Percentiles rank a stretch among this genome's conserved stretches.
These are phyloP conservation scores for Cupressus sempervirens DNA, from an alignment of 75 land plant genomes.

Conservation along the genomic window DNA sequence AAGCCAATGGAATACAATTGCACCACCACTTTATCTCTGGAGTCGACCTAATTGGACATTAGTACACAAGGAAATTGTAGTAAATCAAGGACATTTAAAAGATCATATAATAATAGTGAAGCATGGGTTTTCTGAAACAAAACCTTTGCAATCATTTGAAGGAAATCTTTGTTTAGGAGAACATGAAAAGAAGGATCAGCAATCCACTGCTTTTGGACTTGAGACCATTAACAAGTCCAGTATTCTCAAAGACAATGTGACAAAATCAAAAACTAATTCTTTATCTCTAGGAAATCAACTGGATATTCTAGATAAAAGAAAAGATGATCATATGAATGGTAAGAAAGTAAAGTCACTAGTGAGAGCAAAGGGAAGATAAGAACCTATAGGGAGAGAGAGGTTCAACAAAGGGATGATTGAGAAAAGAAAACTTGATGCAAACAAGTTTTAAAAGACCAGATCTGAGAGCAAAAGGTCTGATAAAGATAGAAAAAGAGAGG, in stretches of 20 bases:
- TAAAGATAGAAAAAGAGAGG: conserved; percentile 7
- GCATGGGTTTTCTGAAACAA: neutral
- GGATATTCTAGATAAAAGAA: neutral
- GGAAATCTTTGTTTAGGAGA: neutral
- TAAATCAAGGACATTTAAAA: conserved; percentile 36
- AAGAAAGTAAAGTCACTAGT: conserved; percentile 4
- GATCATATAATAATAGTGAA: neutral
- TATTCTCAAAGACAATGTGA: neutral
- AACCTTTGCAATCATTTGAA: neutral
- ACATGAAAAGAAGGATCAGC: neutral
- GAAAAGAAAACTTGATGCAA: neutral
- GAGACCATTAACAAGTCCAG: neutral
- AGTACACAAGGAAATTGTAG: conserved; percentile 50
- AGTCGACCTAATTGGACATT: conserved; percentile 66
- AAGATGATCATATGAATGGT: neutral
- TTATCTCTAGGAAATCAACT: neutral
- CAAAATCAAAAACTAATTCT: neutral
- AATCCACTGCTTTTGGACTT: neutral
- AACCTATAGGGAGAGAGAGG: neutral
- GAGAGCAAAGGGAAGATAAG: neutral
- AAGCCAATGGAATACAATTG: conserved; percentile 63
- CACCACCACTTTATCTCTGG: conserved; percentile 81
- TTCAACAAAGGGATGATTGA: conserved; percentile 3
- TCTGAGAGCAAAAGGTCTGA: conserved; percentile 4
- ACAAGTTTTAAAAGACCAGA: neutral